Evolutionary conservation across 2,329 filamentous ascomycete genomes (phyloP), one percentile per base, ranked within the genome.

Genomic region (Pestalotiopsis sp.): DNA sequence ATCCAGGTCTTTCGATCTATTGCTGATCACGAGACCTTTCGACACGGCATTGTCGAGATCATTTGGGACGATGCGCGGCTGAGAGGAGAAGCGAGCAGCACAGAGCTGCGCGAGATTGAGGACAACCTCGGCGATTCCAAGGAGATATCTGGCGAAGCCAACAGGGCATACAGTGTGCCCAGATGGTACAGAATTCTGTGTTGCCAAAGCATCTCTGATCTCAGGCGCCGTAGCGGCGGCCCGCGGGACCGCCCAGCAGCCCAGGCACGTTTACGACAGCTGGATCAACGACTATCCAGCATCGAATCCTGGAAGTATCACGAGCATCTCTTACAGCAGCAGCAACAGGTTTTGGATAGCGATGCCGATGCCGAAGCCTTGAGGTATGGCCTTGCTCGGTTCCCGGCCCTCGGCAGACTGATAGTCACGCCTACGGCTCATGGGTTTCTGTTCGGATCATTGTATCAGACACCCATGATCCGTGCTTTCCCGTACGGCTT

Each of bases 391-490:
- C 40, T 44, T 44, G 17, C 40, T 44, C 40, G 55, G 3, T 26
- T 22, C 55, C 55, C n/a, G 6, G 44, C 52, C 3, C 63, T 55
- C 48, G 24, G 44, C 11, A 57, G 24, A 13, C n/a, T 65, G 17
- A 65, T 17, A 30, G 38, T 66, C 3, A 40, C 64, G 10, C 55
- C 64, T n/a, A 22, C 55, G 20, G 64, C 52, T 1, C 64, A 66
- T 26, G 64, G 64, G 35, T 55, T 58, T 17, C 35, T 59, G 13
- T 58, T 39, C 20, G 30, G 20, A 59, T 3, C 64, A 30, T 38
- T 66, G 4, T 66, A 59, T 38, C 7, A 59, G 38, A 66, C 64
- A 3, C 52, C 64, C 1, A 66, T 66, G 64, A 59, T 66, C 38
- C 64, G 55, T 38, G 35, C 13, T 2, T 66, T 66, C 14, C 64